phyloP scores from a whole-genome alignment of 768 basidiomycete genomes.

The Leccinum subtestaceum region DNA sequence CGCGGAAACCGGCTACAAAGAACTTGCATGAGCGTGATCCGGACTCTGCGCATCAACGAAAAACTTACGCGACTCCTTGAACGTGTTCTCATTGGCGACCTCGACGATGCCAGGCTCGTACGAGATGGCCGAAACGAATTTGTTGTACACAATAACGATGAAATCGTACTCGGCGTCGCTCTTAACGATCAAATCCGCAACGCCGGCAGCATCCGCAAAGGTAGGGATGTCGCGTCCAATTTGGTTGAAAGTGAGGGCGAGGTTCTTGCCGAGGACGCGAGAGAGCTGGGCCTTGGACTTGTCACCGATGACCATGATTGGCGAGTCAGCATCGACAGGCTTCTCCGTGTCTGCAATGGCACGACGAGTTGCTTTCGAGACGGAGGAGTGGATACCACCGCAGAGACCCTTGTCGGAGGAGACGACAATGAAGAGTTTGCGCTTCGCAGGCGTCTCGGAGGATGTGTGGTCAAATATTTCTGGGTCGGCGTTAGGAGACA shows the following conservation, averaged over 20 bases:
- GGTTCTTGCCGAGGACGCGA: slow-evolving; percentile 60
- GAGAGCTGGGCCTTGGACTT: slow-evolving; percentile 93
- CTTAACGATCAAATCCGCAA: slow-evolving; percentile 89
- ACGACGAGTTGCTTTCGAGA: slow-evolving; percentile 84
- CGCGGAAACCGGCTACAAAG: slow-evolving; percentile 75
- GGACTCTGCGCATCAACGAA: not conserved
- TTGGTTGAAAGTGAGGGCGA: slow-evolving; percentile 91
- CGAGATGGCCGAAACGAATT: slow-evolving; percentile 84
- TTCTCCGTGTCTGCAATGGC: slow-evolving; percentile 54
- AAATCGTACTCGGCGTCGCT: slow-evolving; percentile 85
- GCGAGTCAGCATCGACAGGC: slow-evolving; percentile 55
- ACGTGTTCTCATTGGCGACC: slow-evolving; percentile 76
- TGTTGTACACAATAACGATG: slow-evolving; percentile 77
- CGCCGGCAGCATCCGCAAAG: slow-evolving; percentile 91
- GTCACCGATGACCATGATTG: slow-evolving; percentile 90
- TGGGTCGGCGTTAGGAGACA: slow-evolving; percentile 30
- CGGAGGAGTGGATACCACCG: slow-evolving; percentile 98
- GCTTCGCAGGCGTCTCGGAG: slow-evolving; percentile 63
- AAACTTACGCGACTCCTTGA: slow-evolving; percentile 76
- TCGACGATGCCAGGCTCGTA: slow-evolving; percentile 79
- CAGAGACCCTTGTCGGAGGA: slow-evolving; percentile 99
- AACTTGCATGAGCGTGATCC: not conserved
- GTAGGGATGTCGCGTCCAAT: slow-evolving; percentile 97
- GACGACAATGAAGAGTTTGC: slow-evolving; percentile 88
- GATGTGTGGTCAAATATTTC: slow-evolving; percentile 85